Percentiles rank a stretch among this genome's conserved stretches.
Evolutionary conservation across 2,329 filamentous ascomycete genomes (phyloP).

Genomic region (Rasamsonia emersonii): DNA sequence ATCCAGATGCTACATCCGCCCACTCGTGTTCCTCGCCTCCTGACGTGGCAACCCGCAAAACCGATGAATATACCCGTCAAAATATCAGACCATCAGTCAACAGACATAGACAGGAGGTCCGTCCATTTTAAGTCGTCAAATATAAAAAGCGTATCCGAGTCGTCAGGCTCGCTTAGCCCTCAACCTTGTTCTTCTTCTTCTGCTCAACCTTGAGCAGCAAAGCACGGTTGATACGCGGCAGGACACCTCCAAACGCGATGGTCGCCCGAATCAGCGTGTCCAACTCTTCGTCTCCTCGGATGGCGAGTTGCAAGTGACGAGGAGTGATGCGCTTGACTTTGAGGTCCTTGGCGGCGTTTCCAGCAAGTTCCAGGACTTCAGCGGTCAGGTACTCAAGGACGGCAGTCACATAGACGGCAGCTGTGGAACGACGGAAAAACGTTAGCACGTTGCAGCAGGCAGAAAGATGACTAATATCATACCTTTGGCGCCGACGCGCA

Average conservation of each 20-base stretch:
- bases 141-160: conserved; percentile 12
- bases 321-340: conserved; percentile 99
- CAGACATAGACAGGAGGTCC: conserved; percentile 3
- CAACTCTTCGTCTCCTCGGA: conserved; percentile 95
- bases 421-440: conserved; percentile 33
- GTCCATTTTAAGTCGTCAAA: conserved; percentile 15
- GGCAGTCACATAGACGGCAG: conserved; percentile 94
- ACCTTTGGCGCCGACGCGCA: conserved; percentile 94
- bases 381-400: conserved; percentile 97
- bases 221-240: conserved; percentile 97
- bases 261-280: conserved; percentile 96
- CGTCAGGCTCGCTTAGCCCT: conserved; percentile 22
- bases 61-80: no score
- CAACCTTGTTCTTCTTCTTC: conserved; percentile 76
- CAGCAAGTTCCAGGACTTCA: conserved; percentile 94
- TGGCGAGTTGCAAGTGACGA: conserved; percentile 93
- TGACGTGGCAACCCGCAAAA: no score
- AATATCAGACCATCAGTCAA: no score
- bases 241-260: conserved; percentile 95
- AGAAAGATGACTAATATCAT: conserved; percentile 11
- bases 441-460: not conserved
- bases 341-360: conserved; percentile 97
- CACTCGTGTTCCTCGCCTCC: no score
- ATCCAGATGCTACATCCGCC: no score
- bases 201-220: conserved; percentile 92